Evolutionary conservation across 441 rosid genomes (phyloP).

Genomic region (Hura crepitans): DNA sequence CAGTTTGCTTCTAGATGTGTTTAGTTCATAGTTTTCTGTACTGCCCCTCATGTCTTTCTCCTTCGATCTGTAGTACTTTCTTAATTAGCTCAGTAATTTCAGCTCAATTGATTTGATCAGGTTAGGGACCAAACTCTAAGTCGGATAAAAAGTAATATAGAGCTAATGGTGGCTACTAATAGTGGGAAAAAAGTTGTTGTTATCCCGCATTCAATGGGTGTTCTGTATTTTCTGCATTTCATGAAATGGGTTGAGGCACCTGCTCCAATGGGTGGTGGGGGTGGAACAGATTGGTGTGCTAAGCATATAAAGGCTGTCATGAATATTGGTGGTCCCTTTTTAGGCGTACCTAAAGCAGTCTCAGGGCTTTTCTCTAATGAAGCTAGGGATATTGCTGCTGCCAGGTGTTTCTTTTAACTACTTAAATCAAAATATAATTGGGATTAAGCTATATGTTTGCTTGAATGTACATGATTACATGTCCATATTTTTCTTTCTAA

Average conservation of each 20-base stretch:
- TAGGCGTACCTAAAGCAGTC: conserved; percentile 92
- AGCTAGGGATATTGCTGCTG: conserved; percentile 76
- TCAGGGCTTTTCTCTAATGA: conserved; percentile 90
- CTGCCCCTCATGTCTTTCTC: not conserved
- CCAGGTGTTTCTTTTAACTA: conserved; percentile 11
- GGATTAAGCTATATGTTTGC: not conserved
- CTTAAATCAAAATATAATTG: not conserved
- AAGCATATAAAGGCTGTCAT: conserved; percentile 87
- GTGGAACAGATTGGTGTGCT: conserved; percentile 92
- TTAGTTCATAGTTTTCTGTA: not conserved
- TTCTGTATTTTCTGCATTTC: conserved; percentile 82
- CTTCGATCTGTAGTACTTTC: not conserved
- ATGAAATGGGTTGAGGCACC: conserved; percentile 99
- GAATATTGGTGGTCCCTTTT: conserved; percentile 90
- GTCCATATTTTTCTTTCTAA: not conserved
- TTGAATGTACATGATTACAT: not conserved
- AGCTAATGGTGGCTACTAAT: conserved; percentile 75
- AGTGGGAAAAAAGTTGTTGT: conserved; percentile 83
- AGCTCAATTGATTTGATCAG: conserved; percentile 32
- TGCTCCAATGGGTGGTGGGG: conserved; percentile 95
- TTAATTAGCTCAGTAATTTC: not conserved
- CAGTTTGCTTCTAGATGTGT: not conserved
- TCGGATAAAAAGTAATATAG: conserved; percentile 78
- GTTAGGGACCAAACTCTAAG: conserved; percentile 89
- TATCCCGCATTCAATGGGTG: conserved; percentile 98